Evolutionary conservation across 306 rosid genomes (phyloP), one percentile per base, ranked within the genome.

Genomic region (Erythrophleum fordii): DNA sequence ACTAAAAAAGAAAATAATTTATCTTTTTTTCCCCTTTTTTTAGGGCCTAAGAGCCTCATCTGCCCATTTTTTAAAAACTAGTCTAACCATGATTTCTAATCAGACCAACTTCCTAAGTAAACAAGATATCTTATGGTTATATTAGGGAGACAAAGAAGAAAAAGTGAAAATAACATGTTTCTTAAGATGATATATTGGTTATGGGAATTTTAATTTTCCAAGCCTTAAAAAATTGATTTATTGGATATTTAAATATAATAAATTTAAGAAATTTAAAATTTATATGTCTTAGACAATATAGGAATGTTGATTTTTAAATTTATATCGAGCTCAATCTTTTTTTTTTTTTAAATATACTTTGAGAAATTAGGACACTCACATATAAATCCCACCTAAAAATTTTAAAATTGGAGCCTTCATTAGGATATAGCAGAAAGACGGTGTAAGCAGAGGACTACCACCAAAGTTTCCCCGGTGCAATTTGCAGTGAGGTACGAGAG

Each of bases 401-500:
- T 51, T 51, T 1, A 17, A 51, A 18, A 17, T 17, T 51, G 58
- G 23, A 51, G 58, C 58, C 8, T 1, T n/a, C n/a, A n/a, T 51
- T 17, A 8, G 18, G 25, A 29, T 45, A 18, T 26, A 31, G 42
- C 20, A 17, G 67, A 22, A 22, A 42, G 28, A 61, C 17, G 41
- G 46, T 9, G n/a, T 66, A 59, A 46, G 66, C 70, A 69, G 45
- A 79, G 23, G 61, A 34, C 29, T 13, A 26, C 3, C 60, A 13
- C 42, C 60, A 61, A 28, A 41, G 28, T 44, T 67, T 75, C 12
- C 22, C 51, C 25, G 34, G 35, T 26, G 76, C 31, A 55, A 55
- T n/a, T 26, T 70, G 62, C 42, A 58, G 70, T 68, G 11, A 78
- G 23, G 22, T 39, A 23, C 26, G 10, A 67, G 48, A 77, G 65